Evolutionary conservation across 1,284 basidiomycete genomes (phyloP).

Genomic region (Leccinum griseonigrum): DNA sequence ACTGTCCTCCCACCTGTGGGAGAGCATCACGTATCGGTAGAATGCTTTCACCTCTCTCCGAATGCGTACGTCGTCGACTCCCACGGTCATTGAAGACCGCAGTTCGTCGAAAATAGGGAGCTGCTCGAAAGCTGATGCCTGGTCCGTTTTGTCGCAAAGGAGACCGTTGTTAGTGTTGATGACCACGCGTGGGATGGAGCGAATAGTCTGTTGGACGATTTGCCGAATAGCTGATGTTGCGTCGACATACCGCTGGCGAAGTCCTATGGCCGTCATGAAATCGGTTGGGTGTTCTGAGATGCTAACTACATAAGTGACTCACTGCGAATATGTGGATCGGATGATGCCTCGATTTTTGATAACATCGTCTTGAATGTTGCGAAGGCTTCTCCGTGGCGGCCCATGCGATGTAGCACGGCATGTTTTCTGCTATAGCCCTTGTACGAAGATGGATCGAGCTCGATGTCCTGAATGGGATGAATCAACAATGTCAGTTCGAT

Average conservation of each 20-base stretch:
- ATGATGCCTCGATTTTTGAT: not conserved
- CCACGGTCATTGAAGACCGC: slow-evolving; percentile 14
- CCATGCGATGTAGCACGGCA: not conserved
- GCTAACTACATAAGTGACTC: not conserved
- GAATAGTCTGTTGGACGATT: not conserved
- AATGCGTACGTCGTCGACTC: slow-evolving; percentile 7
- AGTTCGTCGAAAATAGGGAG: slow-evolving; percentile 6
- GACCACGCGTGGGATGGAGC: slow-evolving; percentile 5
- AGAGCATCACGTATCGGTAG: slow-evolving; percentile 21
- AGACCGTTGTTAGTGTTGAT: slow-evolving; percentile 7
- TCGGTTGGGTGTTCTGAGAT: not conserved
- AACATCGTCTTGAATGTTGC: slow-evolving; percentile 5
- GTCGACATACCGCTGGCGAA: not conserved
- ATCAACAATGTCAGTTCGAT: not conserved
- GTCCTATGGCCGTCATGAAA: not conserved
- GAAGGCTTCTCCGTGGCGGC: not conserved
- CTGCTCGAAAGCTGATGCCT: slow-evolving; percentile 4
- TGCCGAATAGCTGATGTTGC: not conserved
- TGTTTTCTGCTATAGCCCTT: slow-evolving; percentile 11
- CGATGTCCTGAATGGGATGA: slow-evolving; percentile 3
- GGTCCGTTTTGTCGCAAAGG: slow-evolving; percentile 4
- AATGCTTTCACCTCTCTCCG: slow-evolving; percentile 4
- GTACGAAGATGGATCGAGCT: slow-evolving; percentile 1
- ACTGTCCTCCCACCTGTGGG: slow-evolving; percentile 13
- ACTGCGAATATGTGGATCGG: slow-evolving; percentile 1